Evolutionary conservation across 768 basidiomycete species (phyloP).

Genomic region (Termitomyces sp.): DNA sequence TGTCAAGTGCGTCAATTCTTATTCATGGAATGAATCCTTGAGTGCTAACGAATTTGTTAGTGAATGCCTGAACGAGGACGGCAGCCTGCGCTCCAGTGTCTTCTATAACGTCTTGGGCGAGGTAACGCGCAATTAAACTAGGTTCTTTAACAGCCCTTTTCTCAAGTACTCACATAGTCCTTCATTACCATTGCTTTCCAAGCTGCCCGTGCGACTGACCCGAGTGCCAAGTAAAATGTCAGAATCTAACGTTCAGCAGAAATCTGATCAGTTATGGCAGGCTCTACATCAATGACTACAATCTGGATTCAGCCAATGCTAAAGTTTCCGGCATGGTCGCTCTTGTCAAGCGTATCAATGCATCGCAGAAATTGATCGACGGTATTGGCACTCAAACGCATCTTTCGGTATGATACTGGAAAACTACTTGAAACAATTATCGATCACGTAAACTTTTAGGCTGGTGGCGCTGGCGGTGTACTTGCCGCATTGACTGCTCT

Average conservation of each 20-base stretch:
- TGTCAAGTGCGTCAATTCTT: not conserved
- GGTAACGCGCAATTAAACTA: constrained; percentile 11
- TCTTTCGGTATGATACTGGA: constrained; percentile 20
- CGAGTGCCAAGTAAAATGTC: constrained; percentile 34
- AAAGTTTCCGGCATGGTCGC: constrained; percentile 35
- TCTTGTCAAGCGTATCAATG: constrained; percentile 35
- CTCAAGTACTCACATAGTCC: constrained; percentile 19
- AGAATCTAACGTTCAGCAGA: not conserved
- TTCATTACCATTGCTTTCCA: constrained; percentile 49
- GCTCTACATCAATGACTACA: constrained; percentile 41
- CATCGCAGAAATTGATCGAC: constrained; percentile 35
- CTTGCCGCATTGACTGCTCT: not conserved
- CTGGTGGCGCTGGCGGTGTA: not conserved
- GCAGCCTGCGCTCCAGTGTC: constrained; percentile 39
- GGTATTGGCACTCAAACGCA: constrained; percentile 50
- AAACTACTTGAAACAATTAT: not conserved
- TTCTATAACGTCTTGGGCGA: constrained; percentile 47
- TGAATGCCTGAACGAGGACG: constrained; percentile 30
- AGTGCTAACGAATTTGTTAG: not conserved
- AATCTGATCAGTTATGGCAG: constrained; percentile 6
- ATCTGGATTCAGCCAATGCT: constrained; percentile 45
- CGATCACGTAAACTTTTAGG: not conserved
- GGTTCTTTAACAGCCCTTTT: not conserved
- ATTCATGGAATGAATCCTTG: not conserved
- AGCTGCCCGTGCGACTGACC: constrained; percentile 44